phyloP scores from a whole-genome alignment of 257 asterid genomes.

The Buddleja alternifolia region DNA sequence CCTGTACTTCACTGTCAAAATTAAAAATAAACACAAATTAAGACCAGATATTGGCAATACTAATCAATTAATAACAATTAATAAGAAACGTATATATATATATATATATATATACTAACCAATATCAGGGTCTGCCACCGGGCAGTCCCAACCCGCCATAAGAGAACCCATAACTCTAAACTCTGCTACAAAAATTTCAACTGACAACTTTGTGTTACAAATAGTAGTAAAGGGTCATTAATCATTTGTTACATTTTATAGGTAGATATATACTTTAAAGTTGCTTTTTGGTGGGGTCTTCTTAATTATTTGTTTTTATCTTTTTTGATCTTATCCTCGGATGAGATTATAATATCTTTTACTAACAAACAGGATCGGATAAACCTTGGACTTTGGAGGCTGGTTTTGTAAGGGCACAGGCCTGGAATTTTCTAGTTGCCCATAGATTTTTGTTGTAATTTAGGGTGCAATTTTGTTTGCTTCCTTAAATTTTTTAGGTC shows the following conservation, averaged over 20 bases:
- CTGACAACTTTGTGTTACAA: neutral
- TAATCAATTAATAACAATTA: neutral
- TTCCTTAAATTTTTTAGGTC: no score
- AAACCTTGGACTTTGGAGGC: slow-evolving; percentile 29
- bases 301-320: neutral
- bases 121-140: slow-evolving; percentile 45
- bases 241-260: neutral
- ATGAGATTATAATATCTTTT: neutral
- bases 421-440: neutral
- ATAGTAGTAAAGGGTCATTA: no score
- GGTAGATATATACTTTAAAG: no score
- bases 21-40: neutral
- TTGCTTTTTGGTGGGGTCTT: slow-evolving; percentile 29
- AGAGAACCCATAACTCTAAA: slow-evolving; percentile 77
- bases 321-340: slow-evolving; percentile 42
- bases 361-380: neutral
- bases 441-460: slow-evolving; percentile 13
- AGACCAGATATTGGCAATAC: neutral
- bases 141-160: slow-evolving; percentile 91
- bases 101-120: slow-evolving; percentile 41
- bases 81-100: neutral
- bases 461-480: no score
- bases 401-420: slow-evolving; percentile 11
- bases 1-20: slow-evolving; percentile 40
- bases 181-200: neutral